Conservation (phyloP, 2,329 filamentous ascomycete genomes). For the Nigrograna mackinnonii region DNA sequence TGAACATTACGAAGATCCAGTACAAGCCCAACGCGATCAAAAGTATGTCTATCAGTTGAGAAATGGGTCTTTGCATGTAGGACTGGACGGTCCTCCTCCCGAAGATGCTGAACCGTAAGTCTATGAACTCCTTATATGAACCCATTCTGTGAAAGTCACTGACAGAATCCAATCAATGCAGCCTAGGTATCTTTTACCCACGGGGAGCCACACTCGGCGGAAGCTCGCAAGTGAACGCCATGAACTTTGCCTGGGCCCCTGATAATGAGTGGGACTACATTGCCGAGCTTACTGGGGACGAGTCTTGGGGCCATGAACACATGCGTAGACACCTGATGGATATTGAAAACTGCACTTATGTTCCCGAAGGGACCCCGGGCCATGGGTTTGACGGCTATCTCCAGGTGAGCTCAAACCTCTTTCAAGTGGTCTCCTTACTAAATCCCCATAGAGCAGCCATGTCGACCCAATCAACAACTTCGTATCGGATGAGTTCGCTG, state of each 20-base stretch:
- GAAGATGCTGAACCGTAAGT: conserved; percentile 2
- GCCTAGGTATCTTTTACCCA: conserved; percentile 61
- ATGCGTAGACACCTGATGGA: conserved; percentile 9
- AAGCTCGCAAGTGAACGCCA: conserved; percentile 63
- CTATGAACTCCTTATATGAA: too few relatives aligned
- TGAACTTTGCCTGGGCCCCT: conserved; percentile 59
- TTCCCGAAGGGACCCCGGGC: conserved; percentile 15
- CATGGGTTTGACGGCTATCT: conserved; percentile 15
- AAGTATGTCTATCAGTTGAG: conserved; percentile 7
- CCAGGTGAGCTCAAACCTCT: conserved; percentile 2
- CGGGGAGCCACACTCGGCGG: conserved; percentile 58
- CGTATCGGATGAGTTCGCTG: not conserved
- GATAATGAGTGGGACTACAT: conserved; percentile 62
- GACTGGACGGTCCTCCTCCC: conserved; percentile 4
- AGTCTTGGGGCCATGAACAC: conserved; percentile 45
- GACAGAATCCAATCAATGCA: too few relatives aligned
- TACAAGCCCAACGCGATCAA: conserved; percentile 8
- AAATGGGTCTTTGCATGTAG: conserved; percentile 5
- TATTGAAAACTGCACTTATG: conserved; percentile 15
- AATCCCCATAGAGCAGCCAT: too few relatives aligned
- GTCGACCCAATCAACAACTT: not conserved
- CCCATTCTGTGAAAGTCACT: too few relatives aligned
- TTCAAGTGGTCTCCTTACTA: too few relatives aligned
- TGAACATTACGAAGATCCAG: conserved; percentile 7
- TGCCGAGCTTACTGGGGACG: conserved; percentile 50